Percentiles rank a stretch among this genome's conserved stretches.
These are phyloP conservation scores for Curvularia eragrostidis DNA, from an alignment of 2,329 filamentous ascomycete genomes.

Conservation along the genomic window DNA sequence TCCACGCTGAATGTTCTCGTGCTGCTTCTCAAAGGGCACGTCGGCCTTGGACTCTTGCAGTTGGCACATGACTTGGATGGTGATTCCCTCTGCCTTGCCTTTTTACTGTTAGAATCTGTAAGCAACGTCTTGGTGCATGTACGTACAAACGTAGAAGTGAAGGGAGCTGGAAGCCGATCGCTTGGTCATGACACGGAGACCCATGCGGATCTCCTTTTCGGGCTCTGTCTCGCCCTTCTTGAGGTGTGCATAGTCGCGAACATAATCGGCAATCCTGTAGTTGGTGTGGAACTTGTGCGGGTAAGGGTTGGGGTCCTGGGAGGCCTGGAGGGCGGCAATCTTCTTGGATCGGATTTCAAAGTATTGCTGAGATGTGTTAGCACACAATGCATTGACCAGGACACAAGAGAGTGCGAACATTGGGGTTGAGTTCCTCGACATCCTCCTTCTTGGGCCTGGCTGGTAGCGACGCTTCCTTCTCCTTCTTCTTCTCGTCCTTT, in stretches of 20 bases:
- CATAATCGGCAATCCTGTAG: constrained; percentile 81
- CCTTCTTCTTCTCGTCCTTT: constrained; percentile 87
- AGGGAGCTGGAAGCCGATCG: constrained; percentile 33
- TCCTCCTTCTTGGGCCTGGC: constrained; percentile 66
- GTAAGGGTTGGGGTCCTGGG: constrained; percentile 78
- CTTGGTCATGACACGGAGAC: constrained; percentile 76
- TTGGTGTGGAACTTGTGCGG: constrained; percentile 92
- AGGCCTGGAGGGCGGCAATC: constrained; percentile 77
- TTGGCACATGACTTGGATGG: constrained; percentile 92
- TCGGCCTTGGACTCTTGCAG: constrained; percentile 75
- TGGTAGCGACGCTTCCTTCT: constrained; percentile 75
- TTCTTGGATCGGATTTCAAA: constrained; percentile 92
- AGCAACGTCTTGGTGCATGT: background rate
- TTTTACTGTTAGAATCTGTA: constrained; percentile 18
- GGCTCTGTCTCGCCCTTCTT: constrained; percentile 86
- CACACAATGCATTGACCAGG: constrained; percentile 41
- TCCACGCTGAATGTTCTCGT: constrained; percentile 85
- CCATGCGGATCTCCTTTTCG: constrained; percentile 77
- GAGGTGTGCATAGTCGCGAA: constrained; percentile 77
- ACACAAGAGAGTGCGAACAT: constrained; percentile 55
- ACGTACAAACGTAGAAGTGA: constrained; percentile 42
- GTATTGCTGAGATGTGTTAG: constrained; percentile 70
- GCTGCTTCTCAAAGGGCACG: constrained; percentile 81
- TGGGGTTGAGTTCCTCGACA: constrained; percentile 75
- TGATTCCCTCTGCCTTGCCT: constrained; percentile 73